A percentile compares a stretch with the other conserved stretches of the same genome.
Evolutionary conservation across 257 asterid species (phyloP).

Genomic region (Ajuga chamaepitys): DNA sequence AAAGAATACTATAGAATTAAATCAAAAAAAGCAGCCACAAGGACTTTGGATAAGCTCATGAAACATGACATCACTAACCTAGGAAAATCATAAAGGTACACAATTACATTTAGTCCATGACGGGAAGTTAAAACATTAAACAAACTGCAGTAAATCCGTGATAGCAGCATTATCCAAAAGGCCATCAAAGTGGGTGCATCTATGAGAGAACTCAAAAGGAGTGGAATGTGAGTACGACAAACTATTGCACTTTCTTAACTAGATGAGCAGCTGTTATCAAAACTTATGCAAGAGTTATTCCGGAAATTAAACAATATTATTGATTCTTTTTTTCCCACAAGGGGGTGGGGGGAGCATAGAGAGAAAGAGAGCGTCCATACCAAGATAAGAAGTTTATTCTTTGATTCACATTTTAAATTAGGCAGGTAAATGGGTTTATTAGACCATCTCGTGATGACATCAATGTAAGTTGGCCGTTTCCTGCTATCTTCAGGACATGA

Average conservation of each 20-base stretch:
- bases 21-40: no score
- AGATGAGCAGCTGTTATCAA: neutral
- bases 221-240: no score
- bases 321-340: neutral
- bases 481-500: conserved; percentile 58
- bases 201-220: no score
- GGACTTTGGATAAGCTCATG: no score
- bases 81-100: no score
- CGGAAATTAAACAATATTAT: neutral
- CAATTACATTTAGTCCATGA: no score
- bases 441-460: conserved; percentile 68
- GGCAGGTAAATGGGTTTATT: conserved; percentile 63
- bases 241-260: no score
- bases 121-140: no score
- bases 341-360: neutral
- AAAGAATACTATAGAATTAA: neutral
- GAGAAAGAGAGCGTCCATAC: conserved; percentile 29
- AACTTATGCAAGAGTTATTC: neutral
- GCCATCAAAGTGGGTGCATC: no score
- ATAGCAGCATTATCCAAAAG: no score
- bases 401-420: conserved; percentile 37
- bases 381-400: conserved; percentile 52
- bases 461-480: conserved; percentile 56
- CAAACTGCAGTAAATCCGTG: no score
- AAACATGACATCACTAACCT: no score